Conservation (phyloP, 352 stramenopile genomes). For the Globisporangium parvum region DNA sequence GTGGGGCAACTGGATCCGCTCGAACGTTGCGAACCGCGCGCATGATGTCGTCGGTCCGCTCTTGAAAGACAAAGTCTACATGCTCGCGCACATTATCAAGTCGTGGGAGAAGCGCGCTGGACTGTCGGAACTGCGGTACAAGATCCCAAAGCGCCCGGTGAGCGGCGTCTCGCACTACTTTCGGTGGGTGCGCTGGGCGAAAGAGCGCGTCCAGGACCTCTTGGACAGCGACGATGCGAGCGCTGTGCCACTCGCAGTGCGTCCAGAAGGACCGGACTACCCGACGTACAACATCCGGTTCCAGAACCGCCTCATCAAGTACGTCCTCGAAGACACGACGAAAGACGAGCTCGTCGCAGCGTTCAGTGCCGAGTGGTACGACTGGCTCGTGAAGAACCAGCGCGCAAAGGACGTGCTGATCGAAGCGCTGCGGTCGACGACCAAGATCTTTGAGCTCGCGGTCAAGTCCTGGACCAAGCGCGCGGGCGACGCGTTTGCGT, state of each 20-base stretch:
- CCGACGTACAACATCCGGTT: conserved; percentile 52
- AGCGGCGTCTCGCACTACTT: conserved; percentile 63
- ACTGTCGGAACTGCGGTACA: conserved; percentile 37
- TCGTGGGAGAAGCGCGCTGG: conserved; percentile 49
- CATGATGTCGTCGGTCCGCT: conserved; percentile 45
- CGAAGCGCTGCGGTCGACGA: conserved; percentile 28
- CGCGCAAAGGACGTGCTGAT: conserved; percentile 42
- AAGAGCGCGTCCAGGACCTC: conserved; percentile 52
- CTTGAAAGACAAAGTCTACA: conserved; percentile 45
- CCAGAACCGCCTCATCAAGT: conserved; percentile 44
- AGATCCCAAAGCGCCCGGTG: conserved; percentile 38
- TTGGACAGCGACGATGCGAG: conserved; percentile 28
- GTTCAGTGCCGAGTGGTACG: conserved; percentile 36
- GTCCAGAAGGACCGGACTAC: conserved; percentile 38
- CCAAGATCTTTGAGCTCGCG: conserved; percentile 36
- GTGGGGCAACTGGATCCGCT: conserved; percentile 40
- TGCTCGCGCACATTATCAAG: conserved; percentile 61
- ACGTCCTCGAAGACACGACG: conserved; percentile 43
- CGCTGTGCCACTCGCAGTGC: conserved; percentile 26
- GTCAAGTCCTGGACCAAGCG: conserved; percentile 48
- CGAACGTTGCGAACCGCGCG: conserved; percentile 35
- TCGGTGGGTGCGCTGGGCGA: conserved; percentile 63
- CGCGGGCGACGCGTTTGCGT: conserved; percentile 35
- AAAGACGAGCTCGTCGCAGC: conserved; percentile 27
- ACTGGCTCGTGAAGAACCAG: conserved; percentile 48